Evolutionary conservation across 768 basidiomycete genomes (phyloP).

Genomic region (Kwoniella europaea): DNA sequence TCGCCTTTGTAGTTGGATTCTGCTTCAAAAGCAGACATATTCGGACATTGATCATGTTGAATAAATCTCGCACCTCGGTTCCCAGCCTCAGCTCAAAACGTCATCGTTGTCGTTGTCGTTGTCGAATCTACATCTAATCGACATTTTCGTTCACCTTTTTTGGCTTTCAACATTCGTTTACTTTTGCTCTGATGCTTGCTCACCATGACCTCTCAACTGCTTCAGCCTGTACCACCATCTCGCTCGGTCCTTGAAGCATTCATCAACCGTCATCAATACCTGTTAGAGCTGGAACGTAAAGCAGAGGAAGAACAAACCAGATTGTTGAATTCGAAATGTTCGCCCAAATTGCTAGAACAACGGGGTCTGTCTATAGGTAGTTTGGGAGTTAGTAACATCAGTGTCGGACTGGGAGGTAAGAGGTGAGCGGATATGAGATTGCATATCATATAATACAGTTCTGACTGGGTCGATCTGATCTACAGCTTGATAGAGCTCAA

Average conservation of each 20-base stretch:
- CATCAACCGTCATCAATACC: conserved; percentile 54
- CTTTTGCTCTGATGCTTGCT: neutral
- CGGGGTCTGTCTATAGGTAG: conserved; percentile 80
- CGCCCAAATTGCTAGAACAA: conserved; percentile 82
- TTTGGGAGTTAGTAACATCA: conserved; percentile 72
- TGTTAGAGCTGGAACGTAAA: conserved; percentile 74
- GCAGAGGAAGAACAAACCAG: conserved; percentile 84
- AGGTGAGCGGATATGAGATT: conserved; percentile 64
- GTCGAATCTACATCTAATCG: too few relatives aligned
- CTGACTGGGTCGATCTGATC: neutral
- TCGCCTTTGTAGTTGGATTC: too few relatives aligned
- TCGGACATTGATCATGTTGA: too few relatives aligned
- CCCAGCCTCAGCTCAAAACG: neutral
- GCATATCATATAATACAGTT: neutral
- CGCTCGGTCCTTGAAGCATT: conserved; percentile 41
- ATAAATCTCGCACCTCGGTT: neutral
- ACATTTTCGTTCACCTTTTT: too few relatives aligned
- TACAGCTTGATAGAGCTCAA: conserved; percentile 82
- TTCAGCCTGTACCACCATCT: conserved; percentile 32
- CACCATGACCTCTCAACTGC: conserved; percentile 15
- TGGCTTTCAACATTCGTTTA: neutral
- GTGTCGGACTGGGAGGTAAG: conserved; percentile 88
- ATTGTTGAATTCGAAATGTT: conserved; percentile 79
- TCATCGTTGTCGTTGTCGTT: neutral
- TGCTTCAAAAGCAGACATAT: too few relatives aligned